Evolutionary conservation across 2,329 filamentous ascomycete genomes (phyloP), one percentile per base, ranked within the genome.

Genomic region (Trichoderma arundinaceum): DNA sequence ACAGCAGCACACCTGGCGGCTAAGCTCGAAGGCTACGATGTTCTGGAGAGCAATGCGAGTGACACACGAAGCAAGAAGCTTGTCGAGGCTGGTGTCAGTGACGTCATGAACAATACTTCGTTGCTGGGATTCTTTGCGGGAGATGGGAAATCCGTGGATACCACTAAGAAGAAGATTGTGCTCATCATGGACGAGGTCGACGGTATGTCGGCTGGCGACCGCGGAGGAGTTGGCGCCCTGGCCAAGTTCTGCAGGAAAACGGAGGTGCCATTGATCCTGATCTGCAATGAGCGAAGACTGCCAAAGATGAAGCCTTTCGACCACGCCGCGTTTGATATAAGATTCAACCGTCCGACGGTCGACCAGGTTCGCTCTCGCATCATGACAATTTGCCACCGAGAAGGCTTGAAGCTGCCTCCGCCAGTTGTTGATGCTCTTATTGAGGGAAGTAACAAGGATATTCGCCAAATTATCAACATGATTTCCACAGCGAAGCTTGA

Each of bases 221-320:
- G 95, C 68, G 95, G 95, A 70, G 95, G 95, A 77, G 95, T 99
- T 54, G 95, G 94, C 58, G 95, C 95, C 35, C 83, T 99, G 65
- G 94, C 95, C 65, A 92, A 95, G 66, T 90, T 97, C 62, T 97
- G 94, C 83, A 97, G 92, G 80, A 97, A 96, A 83, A 95, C 94
- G 0, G 89, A 95, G 71, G 88, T 99, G 28, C 95, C 95, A 0
- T 90, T 99, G 75, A 98, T 99, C 71, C 84, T 99, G 63, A 98
- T 99, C 71, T 99, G 95, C 85, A 99, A 99, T 77, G 95, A 99
- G 75, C 90, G 95, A 71, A 89, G 86, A 70, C 81, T 94, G 68
- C 95, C 91, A 35, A 99, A 99, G 84, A 99, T 99, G 95, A 97
- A 94, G 79, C 95, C 95, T 0, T 99, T 99, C 75, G 94, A 98